Conservation (phyloP, 805 yeast genomes). For the Monosporozyma yasuniensis region DNA sequence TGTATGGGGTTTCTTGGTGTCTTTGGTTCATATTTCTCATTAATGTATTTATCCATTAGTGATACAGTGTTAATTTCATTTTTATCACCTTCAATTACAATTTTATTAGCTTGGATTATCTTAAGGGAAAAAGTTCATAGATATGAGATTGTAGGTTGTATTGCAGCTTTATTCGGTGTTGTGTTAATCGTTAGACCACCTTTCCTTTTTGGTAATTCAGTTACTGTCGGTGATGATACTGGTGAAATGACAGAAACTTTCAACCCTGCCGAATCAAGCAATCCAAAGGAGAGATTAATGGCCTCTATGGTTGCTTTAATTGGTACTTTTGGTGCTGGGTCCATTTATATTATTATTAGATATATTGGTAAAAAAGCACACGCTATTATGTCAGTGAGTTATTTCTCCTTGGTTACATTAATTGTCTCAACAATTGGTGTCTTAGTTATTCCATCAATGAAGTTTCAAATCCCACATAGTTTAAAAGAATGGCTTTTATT, state of each 20-base stretch:
- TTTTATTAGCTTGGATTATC: constrained; percentile 58
- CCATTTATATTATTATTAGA: constrained; percentile 61
- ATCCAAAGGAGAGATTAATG: constrained; percentile 45
- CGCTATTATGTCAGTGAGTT: constrained; percentile 70
- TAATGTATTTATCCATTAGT: constrained; percentile 63
- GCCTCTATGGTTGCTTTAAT: constrained; percentile 57
- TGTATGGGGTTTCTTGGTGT: constrained; percentile 72
- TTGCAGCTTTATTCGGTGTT: constrained; percentile 66
- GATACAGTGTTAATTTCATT: constrained; percentile 80
- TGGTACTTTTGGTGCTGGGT: constrained; percentile 63
- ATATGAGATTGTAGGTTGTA: constrained; percentile 60
- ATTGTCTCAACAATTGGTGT: constrained; percentile 47
- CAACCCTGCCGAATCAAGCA: constrained; percentile 37
- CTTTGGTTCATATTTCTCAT: constrained; percentile 64
- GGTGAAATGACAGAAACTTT: not conserved
- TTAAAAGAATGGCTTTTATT: constrained; percentile 58
- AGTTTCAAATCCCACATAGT: constrained; percentile 55
- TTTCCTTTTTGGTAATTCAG: constrained; percentile 47
- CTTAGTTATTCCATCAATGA: constrained; percentile 45
- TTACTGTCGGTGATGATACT: not conserved
- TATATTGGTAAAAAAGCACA: constrained; percentile 72
- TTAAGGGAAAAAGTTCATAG: constrained; percentile 58
- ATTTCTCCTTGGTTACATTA: constrained; percentile 56
- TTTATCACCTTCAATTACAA: constrained; percentile 67
- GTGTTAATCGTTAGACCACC: constrained; percentile 73